Conservation (phyloP, 2,329 filamentous ascomycete genomes). For the Fusarium phyllophilum region DNA sequence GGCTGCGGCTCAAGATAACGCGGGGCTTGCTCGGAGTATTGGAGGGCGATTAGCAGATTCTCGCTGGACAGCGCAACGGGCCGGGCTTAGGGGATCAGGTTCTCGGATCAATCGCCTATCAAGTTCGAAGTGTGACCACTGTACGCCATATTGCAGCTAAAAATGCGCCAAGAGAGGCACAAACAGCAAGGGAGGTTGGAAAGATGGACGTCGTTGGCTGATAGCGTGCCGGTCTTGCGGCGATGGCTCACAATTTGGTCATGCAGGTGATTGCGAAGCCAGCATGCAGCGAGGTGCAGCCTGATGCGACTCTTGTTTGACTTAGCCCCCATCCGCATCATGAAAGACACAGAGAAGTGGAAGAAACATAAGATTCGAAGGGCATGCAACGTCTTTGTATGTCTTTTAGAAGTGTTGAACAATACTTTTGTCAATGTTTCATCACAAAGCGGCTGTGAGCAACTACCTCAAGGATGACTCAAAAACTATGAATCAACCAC, state of each 20-base stretch:
- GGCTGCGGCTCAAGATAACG: constrained; percentile 5
- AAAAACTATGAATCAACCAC: not conserved
- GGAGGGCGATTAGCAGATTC: not conserved
- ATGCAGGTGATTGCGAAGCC: not conserved
- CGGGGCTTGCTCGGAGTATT: not conserved
- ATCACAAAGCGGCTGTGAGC: not conserved
- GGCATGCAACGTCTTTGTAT: not conserved
- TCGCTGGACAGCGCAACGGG: not conserved
- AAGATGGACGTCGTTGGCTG: not conserved
- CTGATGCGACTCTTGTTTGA: not conserved
- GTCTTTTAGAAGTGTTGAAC: not conserved
- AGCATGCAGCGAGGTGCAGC: not conserved
- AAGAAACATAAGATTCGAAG: not conserved
- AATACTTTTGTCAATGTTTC: not conserved
- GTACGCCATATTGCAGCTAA: not conserved
- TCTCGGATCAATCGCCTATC: not conserved
- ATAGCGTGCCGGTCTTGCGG: not conserved
- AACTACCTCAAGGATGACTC: not conserved
- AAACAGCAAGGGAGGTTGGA: not conserved
- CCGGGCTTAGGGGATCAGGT: not conserved
- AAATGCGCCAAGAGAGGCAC: not conserved
- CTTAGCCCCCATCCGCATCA: not conserved
- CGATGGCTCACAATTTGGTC: not conserved
- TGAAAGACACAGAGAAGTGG: not conserved
- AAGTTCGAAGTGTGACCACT: not conserved